Base-by-base conservation (phyloP, 805 yeast genomes). In the Candida khao-thaluensis region DNA sequence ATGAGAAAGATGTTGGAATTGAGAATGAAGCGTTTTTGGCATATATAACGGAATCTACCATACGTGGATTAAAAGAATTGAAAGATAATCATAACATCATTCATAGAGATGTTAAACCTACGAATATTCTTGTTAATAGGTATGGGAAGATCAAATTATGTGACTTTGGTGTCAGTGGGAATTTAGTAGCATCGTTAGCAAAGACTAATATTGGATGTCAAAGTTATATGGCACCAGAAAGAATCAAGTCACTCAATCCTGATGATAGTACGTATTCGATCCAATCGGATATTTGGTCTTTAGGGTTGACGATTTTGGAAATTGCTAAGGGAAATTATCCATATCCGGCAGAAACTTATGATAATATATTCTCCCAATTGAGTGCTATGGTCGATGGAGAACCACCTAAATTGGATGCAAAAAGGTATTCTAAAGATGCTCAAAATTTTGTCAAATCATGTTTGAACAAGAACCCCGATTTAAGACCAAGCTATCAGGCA, bases 221-320 rank as follows among this genome's bases (percentile, higher is more conserved):
- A 64, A 85, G 95, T 1, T 91, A 91, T 62, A 93, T 93, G 98
- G 98, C 98, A 1, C 99, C 99, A 1, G 99, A 91, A 59, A 76
- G 99, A 55, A 93, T 93, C 51, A 81, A 82, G 54, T 77, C 85
- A 0, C 53, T 74, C 44, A 80, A 69, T 47, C 91, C 89, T 1
- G 89, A 84, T 54, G 90, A 80, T 49, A 71, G 77, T 7, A 79
- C 93, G 0, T 91, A 91, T 62, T 81, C 96, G 1, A 96, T 89
- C 3, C 97, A 91, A 56, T 82, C 95, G 7, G 99, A 91, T 62
- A 79, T 91, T 44, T 91, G 99, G 99, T 88, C 96, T 0, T 64
- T 91, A 30, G 99, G 98, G 0, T 70, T 91, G 42, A 90, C 98
- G 2, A 65, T 91, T 15, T 60, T 93, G 35, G 99, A 93, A 64